Base-by-base conservation (phyloP, 2,329 filamentous ascomycete genomes). In the Clarireedia paspali region DNA sequence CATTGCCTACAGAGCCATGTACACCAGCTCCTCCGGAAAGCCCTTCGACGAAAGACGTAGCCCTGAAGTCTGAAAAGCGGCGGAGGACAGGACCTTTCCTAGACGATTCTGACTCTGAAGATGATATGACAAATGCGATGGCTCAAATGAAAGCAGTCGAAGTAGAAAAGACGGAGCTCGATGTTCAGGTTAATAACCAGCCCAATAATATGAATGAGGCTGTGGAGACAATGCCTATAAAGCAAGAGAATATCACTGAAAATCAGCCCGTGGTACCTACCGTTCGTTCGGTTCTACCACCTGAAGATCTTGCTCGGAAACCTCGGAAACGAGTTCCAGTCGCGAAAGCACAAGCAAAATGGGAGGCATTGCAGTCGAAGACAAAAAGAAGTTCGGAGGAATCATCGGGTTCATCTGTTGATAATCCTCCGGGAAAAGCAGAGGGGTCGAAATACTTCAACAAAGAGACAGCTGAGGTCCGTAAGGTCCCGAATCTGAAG, bases 71-170 rank as follows among this genome's bases (percentile, higher is more conserved):
- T 4, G 68, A 63, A 57, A 64, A 60, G 50, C 53, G 58, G 39
- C 62, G 62, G 59, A 64, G 68, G 57, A 75, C 70, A 56, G 83
- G 82, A 0, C 86, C 86, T 0, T 91, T 91, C 63, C 67, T 91
- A 42, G 80, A 87, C 56, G 86, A 90, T 59, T 89, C 87, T 0
- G 81, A 84, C 49, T 79, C 76, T 50, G 82, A 80, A 47, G 71
- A 72, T 17, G 73, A 75, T 23, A 24, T 53, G 14, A 56, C 60
- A 4, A 58, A 55, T 51, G 47, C 46, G 6, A n/a, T 45, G 23
- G 15, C 59, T 26, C 63, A 63, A 53, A 23, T 46, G 24, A 47
- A 7, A 45, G 62, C 62, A 44, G 27, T 63, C 15, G 15, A 50
- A n/a, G 58, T 56, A 3, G 61, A 63, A 38, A 58, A 63, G 27